Evolutionary conservation across 768 basidiomycete species (phyloP).

Genomic region (Suillus hirtellus): DNA sequence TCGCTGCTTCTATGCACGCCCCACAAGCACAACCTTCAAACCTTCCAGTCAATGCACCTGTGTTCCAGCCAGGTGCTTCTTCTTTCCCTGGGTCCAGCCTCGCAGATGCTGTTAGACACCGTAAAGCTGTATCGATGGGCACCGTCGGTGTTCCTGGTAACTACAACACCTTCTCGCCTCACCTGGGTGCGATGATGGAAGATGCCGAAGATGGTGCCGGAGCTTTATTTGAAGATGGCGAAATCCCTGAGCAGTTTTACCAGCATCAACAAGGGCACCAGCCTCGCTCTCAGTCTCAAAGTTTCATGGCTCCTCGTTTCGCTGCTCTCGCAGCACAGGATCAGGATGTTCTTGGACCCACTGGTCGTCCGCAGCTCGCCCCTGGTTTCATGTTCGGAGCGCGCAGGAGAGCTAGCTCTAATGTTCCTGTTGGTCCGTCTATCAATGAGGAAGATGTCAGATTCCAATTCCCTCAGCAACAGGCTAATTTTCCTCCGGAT

Average conservation of each 20-base stretch:
- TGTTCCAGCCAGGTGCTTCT: conserved; percentile 71
- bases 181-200: conserved; percentile 83
- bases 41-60: conserved; percentile 65
- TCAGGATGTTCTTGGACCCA: conserved; percentile 59
- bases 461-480: conserved; percentile 82
- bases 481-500: conserved; percentile 35
- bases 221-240: conserved; percentile 69
- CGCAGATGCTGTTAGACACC: conserved; percentile 63
- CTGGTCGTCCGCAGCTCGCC: conserved; percentile 85
- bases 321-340: conserved; percentile 77
- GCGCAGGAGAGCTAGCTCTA: conserved; percentile 49
- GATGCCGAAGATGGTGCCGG: conserved; percentile 66
- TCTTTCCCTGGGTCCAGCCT: conserved; percentile 48
- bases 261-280: conserved; percentile 55
- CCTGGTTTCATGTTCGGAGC: conserved; percentile 92
- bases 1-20: conserved; percentile 46
- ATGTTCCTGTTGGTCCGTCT: conserved; percentile 62
- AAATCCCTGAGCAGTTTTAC: conserved; percentile 63
- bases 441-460: conserved; percentile 80
- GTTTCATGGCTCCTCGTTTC: conserved; percentile 87
- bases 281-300: conserved; percentile 76
- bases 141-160: conserved; percentile 54
- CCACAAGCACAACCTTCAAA: conserved; percentile 48
- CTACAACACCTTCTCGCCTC: conserved; percentile 74
- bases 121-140: conserved; percentile 80